phyloP scores from a whole-genome alignment of 2,329 filamentous ascomycete genomes.

The Aspergillus brasiliensis region DNA sequence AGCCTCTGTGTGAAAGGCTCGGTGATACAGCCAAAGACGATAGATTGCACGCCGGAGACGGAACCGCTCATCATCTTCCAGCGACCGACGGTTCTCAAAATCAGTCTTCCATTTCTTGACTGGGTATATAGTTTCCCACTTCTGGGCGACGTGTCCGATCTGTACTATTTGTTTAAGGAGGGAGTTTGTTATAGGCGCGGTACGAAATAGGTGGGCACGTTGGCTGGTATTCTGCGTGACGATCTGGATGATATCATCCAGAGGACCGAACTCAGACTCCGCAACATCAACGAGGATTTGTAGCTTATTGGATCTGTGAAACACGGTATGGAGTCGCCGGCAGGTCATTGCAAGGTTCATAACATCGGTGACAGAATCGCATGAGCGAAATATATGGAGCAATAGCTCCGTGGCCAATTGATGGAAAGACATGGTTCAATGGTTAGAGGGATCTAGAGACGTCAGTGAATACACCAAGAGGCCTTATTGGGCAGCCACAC shows the following conservation, averaged over 20 bases:
- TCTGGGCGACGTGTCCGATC: slow-evolving; percentile 57
- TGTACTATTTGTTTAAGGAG: slow-evolving; percentile 58
- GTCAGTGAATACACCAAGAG: not conserved
- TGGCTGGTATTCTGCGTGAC: slow-evolving; percentile 64
- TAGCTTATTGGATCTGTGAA: slow-evolving; percentile 56
- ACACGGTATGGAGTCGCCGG: slow-evolving; percentile 56
- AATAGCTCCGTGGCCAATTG: slow-evolving; percentile 61
- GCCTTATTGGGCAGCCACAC: not conserved
- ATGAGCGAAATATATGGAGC: slow-evolving; percentile 58
- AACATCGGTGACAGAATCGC: slow-evolving; percentile 55
- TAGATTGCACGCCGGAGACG: slow-evolving; percentile 60
- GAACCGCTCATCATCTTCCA: slow-evolving; percentile 54
- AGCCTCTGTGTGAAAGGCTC: slow-evolving; percentile 58
- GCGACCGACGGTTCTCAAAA: slow-evolving; percentile 56
- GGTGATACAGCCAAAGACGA: slow-evolving; percentile 61
- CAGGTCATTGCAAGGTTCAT: slow-evolving; percentile 58
- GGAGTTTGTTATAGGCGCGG: slow-evolving; percentile 56
- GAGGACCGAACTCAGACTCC: slow-evolving; percentile 59
- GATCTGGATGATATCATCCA: slow-evolving; percentile 61
- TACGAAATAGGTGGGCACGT: slow-evolving; percentile 56
- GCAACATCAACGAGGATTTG: slow-evolving; percentile 56
- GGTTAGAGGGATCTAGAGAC: not conserved
- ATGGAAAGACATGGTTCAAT: slow-evolving; percentile 55
- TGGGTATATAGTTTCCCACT: slow-evolving; percentile 64
- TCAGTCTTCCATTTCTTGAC: slow-evolving; percentile 64